Conservation (phyloP, 345 rosid genomes). For the Gossypium longicalyx region DNA sequence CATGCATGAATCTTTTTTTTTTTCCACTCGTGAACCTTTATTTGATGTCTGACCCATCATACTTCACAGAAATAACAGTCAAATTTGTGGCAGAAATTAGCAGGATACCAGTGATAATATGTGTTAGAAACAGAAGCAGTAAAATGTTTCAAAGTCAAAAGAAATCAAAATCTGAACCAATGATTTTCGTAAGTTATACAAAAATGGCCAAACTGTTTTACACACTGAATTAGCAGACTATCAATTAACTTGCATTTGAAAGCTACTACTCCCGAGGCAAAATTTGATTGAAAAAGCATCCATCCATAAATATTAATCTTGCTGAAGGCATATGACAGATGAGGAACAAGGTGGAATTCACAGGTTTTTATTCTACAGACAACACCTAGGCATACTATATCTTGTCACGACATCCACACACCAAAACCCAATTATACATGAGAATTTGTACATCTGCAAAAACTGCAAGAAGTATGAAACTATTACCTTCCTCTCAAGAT, state of each 20-base stretch:
- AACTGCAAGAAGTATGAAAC: not conserved
- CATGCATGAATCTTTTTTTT: not conserved
- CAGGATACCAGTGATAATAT: not conserved
- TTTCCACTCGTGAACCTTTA: not conserved
- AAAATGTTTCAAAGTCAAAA: not conserved
- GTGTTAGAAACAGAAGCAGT: not conserved
- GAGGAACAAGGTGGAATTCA: not conserved
- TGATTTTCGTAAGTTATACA: not conserved
- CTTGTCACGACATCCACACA: not conserved
- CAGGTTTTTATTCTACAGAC: not conserved
- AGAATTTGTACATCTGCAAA: not conserved
- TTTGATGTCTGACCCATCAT: not conserved
- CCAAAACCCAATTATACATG: not conserved
- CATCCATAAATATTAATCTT: not conserved
- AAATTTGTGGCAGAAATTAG: not conserved
- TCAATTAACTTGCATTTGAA: not conserved
- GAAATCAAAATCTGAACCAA: slow-evolving; percentile 3
- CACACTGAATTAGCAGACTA: not conserved
- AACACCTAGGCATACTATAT: not conserved
- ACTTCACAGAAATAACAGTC: not conserved
- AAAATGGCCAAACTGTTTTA: not conserved
- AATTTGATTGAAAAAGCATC: not conserved
- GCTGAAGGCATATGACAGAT: not conserved
- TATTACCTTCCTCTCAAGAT: slow-evolving; percentile 91
- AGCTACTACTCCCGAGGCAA: not conserved